Evolutionary conservation across 805 yeast species (phyloP).

Genomic region (Groenewaldozyma salmanticensis): DNA sequence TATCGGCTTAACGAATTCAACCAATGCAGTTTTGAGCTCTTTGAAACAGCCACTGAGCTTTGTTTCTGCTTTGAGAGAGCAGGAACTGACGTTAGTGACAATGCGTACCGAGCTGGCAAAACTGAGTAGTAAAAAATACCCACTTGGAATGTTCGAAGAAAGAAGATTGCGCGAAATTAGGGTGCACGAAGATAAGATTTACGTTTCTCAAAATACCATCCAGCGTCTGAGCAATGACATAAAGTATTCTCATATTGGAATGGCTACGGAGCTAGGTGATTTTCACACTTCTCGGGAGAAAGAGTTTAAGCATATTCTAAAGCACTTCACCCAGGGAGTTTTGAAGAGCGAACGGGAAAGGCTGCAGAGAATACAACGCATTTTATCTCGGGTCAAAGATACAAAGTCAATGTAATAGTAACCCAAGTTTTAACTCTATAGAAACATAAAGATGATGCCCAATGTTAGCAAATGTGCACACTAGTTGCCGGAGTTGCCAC

Average conservation of each 20-base stretch:
- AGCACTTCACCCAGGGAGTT: slow-evolving; percentile 12
- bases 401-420: neutral
- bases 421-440: neutral
- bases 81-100: slow-evolving; percentile 15
- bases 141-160: slow-evolving; percentile 26
- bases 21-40: slow-evolving; percentile 18
- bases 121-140: slow-evolving; percentile 18
- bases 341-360: slow-evolving; percentile 17
- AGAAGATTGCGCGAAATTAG: slow-evolving; percentile 25
- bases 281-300: slow-evolving; percentile 28
- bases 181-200: slow-evolving; percentile 23
- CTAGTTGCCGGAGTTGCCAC: neutral
- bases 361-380: slow-evolving; percentile 10
- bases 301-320: slow-evolving; percentile 21
- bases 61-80: slow-evolving; percentile 19
- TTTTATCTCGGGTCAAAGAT: neutral
- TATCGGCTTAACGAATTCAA: slow-evolving; percentile 4
- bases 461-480: neutral
- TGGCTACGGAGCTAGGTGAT: slow-evolving; percentile 32
- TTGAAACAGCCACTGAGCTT: slow-evolving; percentile 22
- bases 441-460: neutral
- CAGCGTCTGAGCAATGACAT: slow-evolving; percentile 24
- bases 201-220: slow-evolving; percentile 21
- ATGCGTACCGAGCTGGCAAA: slow-evolving; percentile 17
- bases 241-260: slow-evolving; percentile 25